Conservation (phyloP, 73 alveolate genomes). For the Paraurostyla sp. region DNA sequence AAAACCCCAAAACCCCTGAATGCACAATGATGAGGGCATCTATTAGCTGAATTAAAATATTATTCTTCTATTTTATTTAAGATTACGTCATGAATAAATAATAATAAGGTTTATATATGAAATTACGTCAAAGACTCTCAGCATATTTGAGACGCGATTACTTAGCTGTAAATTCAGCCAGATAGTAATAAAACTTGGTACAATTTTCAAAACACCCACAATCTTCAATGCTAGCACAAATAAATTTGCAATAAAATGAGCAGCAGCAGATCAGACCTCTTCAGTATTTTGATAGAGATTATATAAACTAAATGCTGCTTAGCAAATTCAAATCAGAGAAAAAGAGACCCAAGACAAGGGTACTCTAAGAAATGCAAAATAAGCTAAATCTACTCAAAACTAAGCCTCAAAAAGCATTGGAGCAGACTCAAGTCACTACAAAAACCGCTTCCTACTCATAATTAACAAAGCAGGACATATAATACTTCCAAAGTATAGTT, state of each 20-base stretch:
- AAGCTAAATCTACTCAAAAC: not conserved
- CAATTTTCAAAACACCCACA: not conserved
- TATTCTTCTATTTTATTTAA: no score
- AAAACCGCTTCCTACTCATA: not conserved
- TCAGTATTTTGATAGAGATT: not conserved
- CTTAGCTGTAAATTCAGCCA: not conserved
- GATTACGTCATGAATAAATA: conserved; percentile 1
- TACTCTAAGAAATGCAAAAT: not conserved
- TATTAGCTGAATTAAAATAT: no score
- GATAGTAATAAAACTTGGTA: not conserved
- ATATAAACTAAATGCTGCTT: not conserved
- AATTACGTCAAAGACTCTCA: not conserved
- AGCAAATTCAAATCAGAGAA: not conserved
- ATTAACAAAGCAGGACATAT: not conserved
- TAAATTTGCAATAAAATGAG: not conserved
- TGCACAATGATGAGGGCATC: no score
- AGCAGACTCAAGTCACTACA: not conserved
- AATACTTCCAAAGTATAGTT: not conserved
- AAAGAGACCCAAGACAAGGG: not conserved
- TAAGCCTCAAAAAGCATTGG: not conserved
- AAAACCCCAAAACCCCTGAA: no score
- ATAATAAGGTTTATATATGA: not conserved
- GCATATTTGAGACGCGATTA: not conserved
- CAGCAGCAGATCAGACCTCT: not conserved
- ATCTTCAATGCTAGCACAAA: conserved; percentile 2